These are phyloP conservation scores for Penicillium fimorum DNA, from an alignment of 495 filamentous ascomycete genomes.

Conservation along the genomic window DNA sequence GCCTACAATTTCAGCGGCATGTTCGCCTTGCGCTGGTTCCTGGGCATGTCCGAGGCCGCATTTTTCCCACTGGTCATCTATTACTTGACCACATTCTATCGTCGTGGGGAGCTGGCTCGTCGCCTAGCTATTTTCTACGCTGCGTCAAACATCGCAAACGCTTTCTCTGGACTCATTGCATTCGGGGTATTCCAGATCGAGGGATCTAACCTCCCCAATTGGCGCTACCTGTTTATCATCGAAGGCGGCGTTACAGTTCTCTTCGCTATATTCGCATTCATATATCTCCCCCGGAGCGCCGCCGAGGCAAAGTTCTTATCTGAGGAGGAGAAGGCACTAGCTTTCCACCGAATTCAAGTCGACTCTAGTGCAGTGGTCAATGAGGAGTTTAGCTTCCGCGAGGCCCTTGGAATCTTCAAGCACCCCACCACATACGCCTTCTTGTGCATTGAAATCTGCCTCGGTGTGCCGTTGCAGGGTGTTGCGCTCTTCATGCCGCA, in stretches of 20 bases:
- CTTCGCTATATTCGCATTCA: conserved; percentile 62
- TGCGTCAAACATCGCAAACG: conserved; percentile 69
- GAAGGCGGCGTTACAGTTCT: conserved; percentile 64
- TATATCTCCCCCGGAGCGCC: conserved; percentile 68
- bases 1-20: conserved; percentile 64
- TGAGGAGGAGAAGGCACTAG: conserved; percentile 63
- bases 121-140: conserved; percentile 79
- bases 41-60: conserved; percentile 70
- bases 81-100: conserved; percentile 65
- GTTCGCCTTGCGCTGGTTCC: conserved; percentile 54
- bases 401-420: conserved; percentile 62
- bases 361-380: conserved; percentile 72
- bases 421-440: conserved; percentile 62
- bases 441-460: conserved; percentile 67
- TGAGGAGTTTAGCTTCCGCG: conserved; percentile 65
- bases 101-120: conserved; percentile 70
- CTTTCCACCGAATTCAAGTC: conserved; percentile 70
- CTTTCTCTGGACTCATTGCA: conserved; percentile 70
- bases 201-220: conserved; percentile 50
- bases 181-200: conserved; percentile 77
- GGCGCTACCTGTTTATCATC: conserved; percentile 77
- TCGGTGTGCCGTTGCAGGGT: conserved; percentile 72
- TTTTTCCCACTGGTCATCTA: conserved; percentile 72
- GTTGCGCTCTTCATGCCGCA: conserved; percentile 72
- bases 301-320: conserved; percentile 62